phyloP scores from a whole-genome alignment of 1,284 basidiomycete species.

The Austroboletus niveus region DNA sequence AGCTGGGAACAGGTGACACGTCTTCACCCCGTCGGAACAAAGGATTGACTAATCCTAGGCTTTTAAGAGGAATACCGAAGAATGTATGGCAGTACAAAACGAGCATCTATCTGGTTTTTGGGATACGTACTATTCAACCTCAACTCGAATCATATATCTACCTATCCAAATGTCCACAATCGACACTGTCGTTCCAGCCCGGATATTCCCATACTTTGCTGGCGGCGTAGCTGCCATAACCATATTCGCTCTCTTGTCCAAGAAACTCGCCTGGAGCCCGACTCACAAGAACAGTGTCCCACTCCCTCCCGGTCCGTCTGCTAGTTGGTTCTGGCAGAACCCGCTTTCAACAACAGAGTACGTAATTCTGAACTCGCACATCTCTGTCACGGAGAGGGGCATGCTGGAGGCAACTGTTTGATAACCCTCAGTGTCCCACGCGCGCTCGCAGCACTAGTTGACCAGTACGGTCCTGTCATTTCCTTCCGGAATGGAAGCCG shows the following conservation, averaged over 20 bases:
- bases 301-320: conserved; percentile 10
- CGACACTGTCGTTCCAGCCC: too few species aligned
- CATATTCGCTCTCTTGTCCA: conserved; percentile 1
- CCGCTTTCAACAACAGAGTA: conserved; percentile 7
- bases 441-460: conserved; percentile 18
- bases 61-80: too few species aligned
- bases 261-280: neutral
- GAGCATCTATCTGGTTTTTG: too few species aligned
- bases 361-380: neutral
- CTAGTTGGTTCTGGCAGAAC: conserved; percentile 12
- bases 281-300: neutral
- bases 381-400: neutral
- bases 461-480: conserved; percentile 32
- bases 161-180: too few species aligned
- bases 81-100: too few species aligned
- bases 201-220: neutral
- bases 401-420: neutral
- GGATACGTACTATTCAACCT: too few species aligned
- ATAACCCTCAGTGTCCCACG: neutral
- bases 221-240: neutral
- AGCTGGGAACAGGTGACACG: too few species aligned
- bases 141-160: too few species aligned
- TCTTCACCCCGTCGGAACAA: too few species aligned
- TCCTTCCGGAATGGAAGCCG: conserved; percentile 25
- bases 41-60: too few species aligned